Percentiles rank a stretch among this genome's conserved stretches.
Evolutionary conservation across 306 rosid genomes (phyloP).

Genomic region (Medicago ruthenica): DNA sequence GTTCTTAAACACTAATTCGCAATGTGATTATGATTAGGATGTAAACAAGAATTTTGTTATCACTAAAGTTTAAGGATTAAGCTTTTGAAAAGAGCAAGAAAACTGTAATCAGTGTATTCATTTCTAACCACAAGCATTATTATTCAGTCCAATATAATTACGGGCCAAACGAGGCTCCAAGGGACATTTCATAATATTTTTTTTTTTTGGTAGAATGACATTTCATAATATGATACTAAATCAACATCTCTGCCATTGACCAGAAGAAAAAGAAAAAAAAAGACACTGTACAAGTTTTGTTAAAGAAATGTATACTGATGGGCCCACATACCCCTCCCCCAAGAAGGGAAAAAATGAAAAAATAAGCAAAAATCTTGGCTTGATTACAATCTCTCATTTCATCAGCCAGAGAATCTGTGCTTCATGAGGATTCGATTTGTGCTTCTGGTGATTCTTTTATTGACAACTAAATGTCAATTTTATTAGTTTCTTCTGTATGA

Average conservation of each 20-base stretch:
- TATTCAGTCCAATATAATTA: no score
- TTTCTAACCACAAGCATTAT: no score
- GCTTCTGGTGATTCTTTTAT: conserved; percentile 35
- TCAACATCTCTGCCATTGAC: not conserved
- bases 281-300: conserved; percentile 51
- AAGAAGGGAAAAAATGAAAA: conserved; percentile 26
- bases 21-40: no score
- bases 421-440: conserved; percentile 28
- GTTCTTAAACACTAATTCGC: no score
- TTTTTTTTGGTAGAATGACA: no score
- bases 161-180: no score
- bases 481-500: conserved; percentile 4
- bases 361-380: conserved; percentile 39
- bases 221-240: not conserved
- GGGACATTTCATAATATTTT: no score
- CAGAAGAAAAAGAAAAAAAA: not conserved
- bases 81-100: no score
- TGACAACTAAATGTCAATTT: conserved; percentile 14
- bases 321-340: not conserved
- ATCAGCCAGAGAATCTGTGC: conserved; percentile 21
- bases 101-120: no score
- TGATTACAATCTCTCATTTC: conserved; percentile 37
- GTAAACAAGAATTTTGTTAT: no score
- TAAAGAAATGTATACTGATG: conserved; percentile 21
- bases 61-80: no score